phyloP scores from a whole-genome alignment of 768 basidiomycete genomes.

The Epithele typhae region DNA sequence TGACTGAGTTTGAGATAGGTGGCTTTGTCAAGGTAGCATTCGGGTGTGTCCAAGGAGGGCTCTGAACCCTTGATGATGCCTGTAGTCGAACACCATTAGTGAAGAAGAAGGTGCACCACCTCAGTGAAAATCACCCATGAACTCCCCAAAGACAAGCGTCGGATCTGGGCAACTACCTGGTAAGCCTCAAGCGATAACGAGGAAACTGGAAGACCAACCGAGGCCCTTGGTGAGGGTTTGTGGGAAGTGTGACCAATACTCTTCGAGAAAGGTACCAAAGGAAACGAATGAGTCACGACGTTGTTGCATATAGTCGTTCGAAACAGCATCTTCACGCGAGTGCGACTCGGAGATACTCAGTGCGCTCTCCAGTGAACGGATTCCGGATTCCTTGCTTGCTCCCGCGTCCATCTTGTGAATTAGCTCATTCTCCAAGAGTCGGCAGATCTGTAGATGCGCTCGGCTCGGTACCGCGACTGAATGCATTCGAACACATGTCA shows the following conservation, averaged over 20 bases:
- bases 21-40: constrained; percentile 35
- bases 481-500: no score
- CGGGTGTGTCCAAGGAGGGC: constrained; percentile 31
- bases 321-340: neutral
- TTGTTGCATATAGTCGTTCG: constrained; percentile 24
- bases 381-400: neutral
- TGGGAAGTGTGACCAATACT: constrained; percentile 60
- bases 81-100: no score
- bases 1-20: constrained; percentile 40
- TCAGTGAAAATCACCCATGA: constrained; percentile 39
- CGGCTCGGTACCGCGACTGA: no score
- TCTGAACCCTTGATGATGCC: constrained; percentile 71
- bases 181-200: constrained; percentile 8
- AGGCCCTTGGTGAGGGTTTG: constrained; percentile 46
- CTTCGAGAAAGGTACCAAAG: constrained; percentile 41
- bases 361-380: constrained; percentile 1
- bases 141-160: constrained; percentile 57
- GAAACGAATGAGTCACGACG: constrained; percentile 29
- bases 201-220: constrained; percentile 44
- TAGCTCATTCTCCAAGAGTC: constrained; percentile 36
- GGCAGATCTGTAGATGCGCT: constrained; percentile 38
- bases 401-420: neutral
- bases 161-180: constrained; percentile 42
- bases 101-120: no score
- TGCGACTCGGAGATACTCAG: constrained; percentile 6